Conservation (phyloP, 805 yeast species). For the Cyberlindnera lachancei region DNA sequence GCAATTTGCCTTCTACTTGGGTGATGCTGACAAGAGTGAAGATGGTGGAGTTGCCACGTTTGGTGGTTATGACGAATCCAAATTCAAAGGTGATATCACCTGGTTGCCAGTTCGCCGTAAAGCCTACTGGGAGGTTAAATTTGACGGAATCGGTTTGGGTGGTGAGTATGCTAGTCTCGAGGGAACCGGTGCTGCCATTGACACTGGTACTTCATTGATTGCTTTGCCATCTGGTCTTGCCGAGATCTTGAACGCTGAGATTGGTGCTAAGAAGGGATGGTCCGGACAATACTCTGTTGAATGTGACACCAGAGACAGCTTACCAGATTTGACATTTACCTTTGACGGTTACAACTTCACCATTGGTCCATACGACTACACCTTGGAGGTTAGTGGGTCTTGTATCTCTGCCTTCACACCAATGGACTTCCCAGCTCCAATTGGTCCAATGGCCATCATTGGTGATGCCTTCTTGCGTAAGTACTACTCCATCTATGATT, state of each 20-base stretch:
- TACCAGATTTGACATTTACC: constrained; percentile 90
- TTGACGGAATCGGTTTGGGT: constrained; percentile 87
- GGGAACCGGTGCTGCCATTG: constrained; percentile 92
- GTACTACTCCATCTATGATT: constrained; percentile 89
- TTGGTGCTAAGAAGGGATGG: constrained; percentile 97
- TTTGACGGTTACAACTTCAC: constrained; percentile 90
- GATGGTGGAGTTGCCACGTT: constrained; percentile 90
- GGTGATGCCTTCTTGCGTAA: constrained; percentile 97
- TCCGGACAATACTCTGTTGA: constrained; percentile 94
- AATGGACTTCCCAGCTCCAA: constrained; percentile 95
- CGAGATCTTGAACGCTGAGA: constrained; percentile 88
- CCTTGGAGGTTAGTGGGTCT: constrained; percentile 88
- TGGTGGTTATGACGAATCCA: constrained; percentile 83
- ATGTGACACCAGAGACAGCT: constrained; percentile 72
- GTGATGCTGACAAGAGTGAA: constrained; percentile 54
- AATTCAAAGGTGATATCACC: constrained; percentile 76
- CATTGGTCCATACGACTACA: constrained; percentile 83
- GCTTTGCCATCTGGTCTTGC: constrained; percentile 94
- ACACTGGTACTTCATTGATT: constrained; percentile 95
- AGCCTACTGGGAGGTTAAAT: constrained; percentile 98
- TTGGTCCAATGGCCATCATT: constrained; percentile 91
- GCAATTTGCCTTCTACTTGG: constrained; percentile 86
- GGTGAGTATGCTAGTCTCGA: constrained; percentile 81
- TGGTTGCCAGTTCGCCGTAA: constrained; percentile 98
- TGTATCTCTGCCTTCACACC: constrained; percentile 96